phyloP scores from a whole-genome alignment of 1,284 basidiomycete species.

The Ganoderma lingzhi region DNA sequence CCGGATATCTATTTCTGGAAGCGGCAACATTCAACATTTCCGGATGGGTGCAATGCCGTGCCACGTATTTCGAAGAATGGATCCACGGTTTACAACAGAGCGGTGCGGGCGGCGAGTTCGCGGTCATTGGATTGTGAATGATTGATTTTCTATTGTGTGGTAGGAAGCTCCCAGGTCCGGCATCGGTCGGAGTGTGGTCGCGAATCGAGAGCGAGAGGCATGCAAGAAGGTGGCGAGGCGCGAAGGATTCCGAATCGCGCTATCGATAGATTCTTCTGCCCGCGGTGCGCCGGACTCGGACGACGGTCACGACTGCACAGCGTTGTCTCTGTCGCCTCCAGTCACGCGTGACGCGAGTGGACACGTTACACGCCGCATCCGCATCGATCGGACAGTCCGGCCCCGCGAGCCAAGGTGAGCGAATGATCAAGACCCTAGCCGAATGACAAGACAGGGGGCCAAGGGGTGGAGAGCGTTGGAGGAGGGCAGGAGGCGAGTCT shows the following conservation, averaged over 20 bases:
- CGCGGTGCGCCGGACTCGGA: constrained; percentile 1
- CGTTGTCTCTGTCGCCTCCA: not conserved
- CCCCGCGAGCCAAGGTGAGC: not conserved
- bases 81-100: not conserved
- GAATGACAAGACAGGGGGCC: constrained; percentile 2
- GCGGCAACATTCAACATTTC: constrained; percentile 7
- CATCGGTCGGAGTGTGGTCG: not conserved
- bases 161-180: not conserved
- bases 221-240: constrained; percentile 9
- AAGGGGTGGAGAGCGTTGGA: not conserved
- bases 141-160: constrained; percentile 10
- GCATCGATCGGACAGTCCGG: not conserved
- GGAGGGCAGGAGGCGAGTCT: constrained; percentile 14
- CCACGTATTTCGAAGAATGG: not conserved
- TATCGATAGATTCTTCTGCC: constrained; percentile 10
- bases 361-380: not conserved
- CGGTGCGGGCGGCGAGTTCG: constrained; percentile 6
- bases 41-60: constrained; percentile 4
- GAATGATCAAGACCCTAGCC: not conserved
- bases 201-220: not conserved
- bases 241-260: constrained; percentile 14
- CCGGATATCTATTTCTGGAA: constrained; percentile 8
- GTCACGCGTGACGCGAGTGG: constrained; percentile 10
- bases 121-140: constrained; percentile 13
- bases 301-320: constrained; percentile 2